Evolutionary conservation across 116 monocot genomes (phyloP), one percentile per base, ranked within the genome.

Genomic region (Phalaenopsis hybrid): DNA sequence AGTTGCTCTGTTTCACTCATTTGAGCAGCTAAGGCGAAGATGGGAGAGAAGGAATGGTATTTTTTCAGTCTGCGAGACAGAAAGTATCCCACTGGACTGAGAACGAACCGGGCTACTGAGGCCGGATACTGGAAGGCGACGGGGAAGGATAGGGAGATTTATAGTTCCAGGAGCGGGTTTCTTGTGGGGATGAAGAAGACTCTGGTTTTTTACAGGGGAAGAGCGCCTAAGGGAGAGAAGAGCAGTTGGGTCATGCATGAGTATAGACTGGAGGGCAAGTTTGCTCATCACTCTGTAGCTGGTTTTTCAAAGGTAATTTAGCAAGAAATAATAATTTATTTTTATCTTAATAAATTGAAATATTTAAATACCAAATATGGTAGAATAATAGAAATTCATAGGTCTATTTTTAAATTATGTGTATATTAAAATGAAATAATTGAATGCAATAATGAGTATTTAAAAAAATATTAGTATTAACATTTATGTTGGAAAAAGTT

Each of bases 171-270:
- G 81, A 88, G 82, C 1, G 87, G 87, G 10, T 76, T 90, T 11
- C 88, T 92, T 21, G 94, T 94, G 15, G 96, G 96, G 20, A 96
- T 96, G 96, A 96, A 96, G 94, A 96, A 96, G 87, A 96, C 96
- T 1, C 86, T 96, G 49, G 96, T 96, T 46, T 96, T 96, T 82
- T 96, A 96, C 92, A 94, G 81, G 96, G 96, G 10, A 88, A 92
- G 89, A 13, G 77, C 77, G 23, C 77, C 77, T 1, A 96, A 96
- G 78, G 96, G 96, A 1, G 92, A 92, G 86, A 96, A 96, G 92
- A 96, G 86, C 83, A 92, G 89, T 83, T 96, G 96, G 96, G 94
- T 96, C 44, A 96, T 96, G 96, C 96, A 96, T 76, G 96, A 96
- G 79, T 96, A 96, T 59, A 75, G 96, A 10, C 83, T 96, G 5